Evolutionary conservation across 345 rosid genomes (phyloP).

Genomic region (Cardamine occulta): DNA sequence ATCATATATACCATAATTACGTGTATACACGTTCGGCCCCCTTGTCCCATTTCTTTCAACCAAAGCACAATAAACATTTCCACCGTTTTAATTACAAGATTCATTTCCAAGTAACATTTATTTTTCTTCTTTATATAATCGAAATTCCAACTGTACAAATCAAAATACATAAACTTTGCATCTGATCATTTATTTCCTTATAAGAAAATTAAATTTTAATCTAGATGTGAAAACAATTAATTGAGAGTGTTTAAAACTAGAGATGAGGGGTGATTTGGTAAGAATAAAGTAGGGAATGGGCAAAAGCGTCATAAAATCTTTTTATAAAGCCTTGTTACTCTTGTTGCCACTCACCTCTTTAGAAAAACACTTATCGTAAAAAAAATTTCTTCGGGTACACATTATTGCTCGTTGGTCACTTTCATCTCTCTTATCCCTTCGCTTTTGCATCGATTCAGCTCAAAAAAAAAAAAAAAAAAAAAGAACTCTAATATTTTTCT

Average conservation of each 20-base stretch:
- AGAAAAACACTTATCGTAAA: neutral
- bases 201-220: neutral
- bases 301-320: slow-evolving; percentile 35
- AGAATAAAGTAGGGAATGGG: slow-evolving; percentile 21
- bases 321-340: slow-evolving; percentile 36
- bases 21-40: slow-evolving; percentile 47
- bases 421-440: slow-evolving; percentile 38
- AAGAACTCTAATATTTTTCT: slow-evolving; percentile 19
- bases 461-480: no score
- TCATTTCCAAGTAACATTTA: slow-evolving; percentile 27
- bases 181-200: neutral
- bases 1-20: slow-evolving; percentile 46
- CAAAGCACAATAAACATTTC: slow-evolving; percentile 27
- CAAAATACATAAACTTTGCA: neutral
- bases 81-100: slow-evolving; percentile 24
- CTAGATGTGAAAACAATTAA: neutral
- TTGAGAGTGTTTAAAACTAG: neutral
- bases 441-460: slow-evolving; percentile 36
- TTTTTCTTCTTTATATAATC: neutral
- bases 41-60: slow-evolving; percentile 43
- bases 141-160: neutral
- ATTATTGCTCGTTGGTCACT: slow-evolving; percentile 41
- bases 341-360: slow-evolving; percentile 20
- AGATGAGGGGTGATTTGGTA: slow-evolving; percentile 27
- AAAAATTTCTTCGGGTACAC: neutral